These are phyloP conservation scores for Penicillium daleae DNA, from an alignment of 495 filamentous ascomycete species.

Conservation along the genomic window DNA sequence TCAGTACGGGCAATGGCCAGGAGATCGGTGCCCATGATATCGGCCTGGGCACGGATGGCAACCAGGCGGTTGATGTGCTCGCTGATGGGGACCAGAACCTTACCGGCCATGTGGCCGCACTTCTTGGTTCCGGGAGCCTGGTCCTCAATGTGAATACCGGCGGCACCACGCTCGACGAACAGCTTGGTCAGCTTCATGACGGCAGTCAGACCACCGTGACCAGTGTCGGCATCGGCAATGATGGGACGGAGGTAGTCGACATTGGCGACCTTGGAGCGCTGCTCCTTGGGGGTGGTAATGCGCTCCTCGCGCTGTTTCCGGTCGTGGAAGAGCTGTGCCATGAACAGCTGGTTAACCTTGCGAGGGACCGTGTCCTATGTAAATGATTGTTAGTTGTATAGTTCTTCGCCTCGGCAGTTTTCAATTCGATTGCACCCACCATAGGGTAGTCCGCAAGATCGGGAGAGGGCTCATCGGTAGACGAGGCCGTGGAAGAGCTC, in stretches of 20 bases:
- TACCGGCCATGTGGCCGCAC: constrained; percentile 99
- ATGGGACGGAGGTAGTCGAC: constrained; percentile 95
- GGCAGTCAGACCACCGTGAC: constrained; percentile 94
- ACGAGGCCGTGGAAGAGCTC: constrained; percentile 92
- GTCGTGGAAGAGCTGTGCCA: constrained; percentile 99
- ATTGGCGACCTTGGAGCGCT: constrained; percentile 76
- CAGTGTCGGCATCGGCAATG: constrained; percentile 96
- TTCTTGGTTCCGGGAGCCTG: constrained; percentile 99
- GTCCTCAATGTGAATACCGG: constrained; percentile 98
- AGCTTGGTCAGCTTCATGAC: constrained; percentile 99
- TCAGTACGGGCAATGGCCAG: constrained; percentile 92
- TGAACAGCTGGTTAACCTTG: constrained; percentile 96
- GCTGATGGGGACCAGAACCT: constrained; percentile 94
- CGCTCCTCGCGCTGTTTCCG: constrained; percentile 97
- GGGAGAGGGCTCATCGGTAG: constrained; percentile 92
- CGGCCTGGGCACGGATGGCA: constrained; percentile 94
- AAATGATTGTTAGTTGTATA: constrained; percentile 7
- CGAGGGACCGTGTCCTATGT: constrained; percentile 91
- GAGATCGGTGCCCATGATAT: constrained; percentile 95
- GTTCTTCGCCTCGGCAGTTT: not conserved
- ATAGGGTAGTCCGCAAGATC: constrained; percentile 99
- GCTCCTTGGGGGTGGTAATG: constrained; percentile 71
- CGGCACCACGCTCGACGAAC: constrained; percentile 95
- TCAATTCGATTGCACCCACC: constrained; percentile 52
- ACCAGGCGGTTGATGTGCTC: constrained; percentile 99